Evolutionary conservation across 768 basidiomycete genomes (phyloP).

Genomic region (Hirschioporus abietinus): DNA sequence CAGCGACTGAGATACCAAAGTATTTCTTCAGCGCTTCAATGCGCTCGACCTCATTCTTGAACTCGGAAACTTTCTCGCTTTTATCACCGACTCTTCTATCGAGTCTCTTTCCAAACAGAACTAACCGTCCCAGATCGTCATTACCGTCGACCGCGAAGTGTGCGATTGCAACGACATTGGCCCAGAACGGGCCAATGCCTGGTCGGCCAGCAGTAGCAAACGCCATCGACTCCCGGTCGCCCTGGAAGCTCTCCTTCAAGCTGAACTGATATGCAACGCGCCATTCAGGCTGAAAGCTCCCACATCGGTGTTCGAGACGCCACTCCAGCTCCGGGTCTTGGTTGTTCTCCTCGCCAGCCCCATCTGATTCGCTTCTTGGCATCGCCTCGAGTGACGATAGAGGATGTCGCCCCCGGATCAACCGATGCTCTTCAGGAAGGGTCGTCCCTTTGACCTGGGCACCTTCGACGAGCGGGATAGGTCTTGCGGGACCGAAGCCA

Average conservation of each 20-base stretch:
- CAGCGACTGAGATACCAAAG: background rate
- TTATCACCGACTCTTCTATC: background rate
- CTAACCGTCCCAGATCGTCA: background rate
- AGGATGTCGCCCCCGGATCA: conserved; percentile 3
- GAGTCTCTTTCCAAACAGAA: background rate
- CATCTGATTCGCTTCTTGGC: background rate
- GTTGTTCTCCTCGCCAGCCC: background rate
- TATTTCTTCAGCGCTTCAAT: background rate
- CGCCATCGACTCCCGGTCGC: background rate
- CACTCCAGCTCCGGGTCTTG: background rate
- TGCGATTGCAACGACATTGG: background rate
- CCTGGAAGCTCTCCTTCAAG: background rate
- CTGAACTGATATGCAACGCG: background rate
- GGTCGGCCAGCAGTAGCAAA: background rate
- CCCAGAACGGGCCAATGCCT: background rate
- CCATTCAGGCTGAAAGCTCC: background rate
- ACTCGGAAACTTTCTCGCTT: background rate
- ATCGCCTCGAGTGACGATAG: background rate
- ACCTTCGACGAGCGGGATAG: conserved; percentile 11
- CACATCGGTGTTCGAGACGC: background rate
- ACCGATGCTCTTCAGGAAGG: conserved; percentile 11
- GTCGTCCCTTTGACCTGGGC: background rate
- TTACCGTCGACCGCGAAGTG: background rate
- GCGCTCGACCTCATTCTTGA: background rate
- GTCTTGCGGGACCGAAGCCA: conserved; percentile 11